Base-by-base conservation (phyloP, 192 early-diverging fungal genomes). In the Backusella tarrabulga region DNA sequence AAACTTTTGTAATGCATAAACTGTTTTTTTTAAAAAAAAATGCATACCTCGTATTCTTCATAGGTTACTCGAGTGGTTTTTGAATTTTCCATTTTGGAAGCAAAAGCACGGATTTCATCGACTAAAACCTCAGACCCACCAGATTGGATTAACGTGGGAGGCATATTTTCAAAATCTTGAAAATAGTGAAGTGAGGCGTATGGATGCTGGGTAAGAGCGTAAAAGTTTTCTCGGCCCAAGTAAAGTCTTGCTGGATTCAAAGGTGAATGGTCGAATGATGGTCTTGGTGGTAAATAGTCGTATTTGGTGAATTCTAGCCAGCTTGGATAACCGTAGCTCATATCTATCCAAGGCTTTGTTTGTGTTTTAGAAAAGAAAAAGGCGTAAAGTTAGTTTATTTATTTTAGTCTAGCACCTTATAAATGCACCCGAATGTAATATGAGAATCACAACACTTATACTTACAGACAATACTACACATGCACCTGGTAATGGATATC, bases 391-490 rank as follows among this genome's bases (percentile, higher is more conserved):
- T 44, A 44, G 42, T 44, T 44, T 44, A 44, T 44, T 44, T 15
- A n/a, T 41, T 73, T 23, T 36, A 71, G 21, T 2, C 32, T 87
- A 90, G 6, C 91, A 67, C 8, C 26, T 72, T 42, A 26, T 63
- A 36, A 26, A 9, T 7, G 17, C 1, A n/a, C n/a, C 1, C 19
- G n/a, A 50, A 50, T 50, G 19, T n/a, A 41, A 26, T 15, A 26
- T 23, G 38, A 26, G 38, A 23, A 44, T 12, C 42, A 19, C 15
- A 34, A 60, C 23, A 63, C n/a, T 19, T 26, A 74, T n/a, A 36
- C 38, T 76, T 85, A 87, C 86, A 8, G 90, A 92, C 0, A 93
- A 63, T 21, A 91, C 79, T 26, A 90, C 14, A 29, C 83, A 81
- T 12, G 88, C 89, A 41, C 87, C 84, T 15, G 87, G 74, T 36